These are phyloP conservation scores for Linanthus parryae DNA, from an alignment of 148 eudicot species.

Conservation along the genomic window DNA sequence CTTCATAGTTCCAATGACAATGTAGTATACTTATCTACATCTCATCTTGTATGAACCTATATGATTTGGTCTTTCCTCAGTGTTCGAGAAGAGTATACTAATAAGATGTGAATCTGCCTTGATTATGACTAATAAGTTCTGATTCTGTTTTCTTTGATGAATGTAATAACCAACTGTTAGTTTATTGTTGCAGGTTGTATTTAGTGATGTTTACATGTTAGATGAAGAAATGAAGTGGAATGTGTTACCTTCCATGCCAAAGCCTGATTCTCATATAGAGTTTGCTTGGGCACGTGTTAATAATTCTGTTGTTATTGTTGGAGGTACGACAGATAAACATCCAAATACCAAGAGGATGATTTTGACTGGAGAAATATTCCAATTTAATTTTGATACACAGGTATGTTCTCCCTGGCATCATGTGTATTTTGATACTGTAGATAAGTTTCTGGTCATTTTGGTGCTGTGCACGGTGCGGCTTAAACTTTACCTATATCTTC, in stretches of 20 bases:
- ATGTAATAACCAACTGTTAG: not conserved
- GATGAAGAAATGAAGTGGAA: slow-evolving; percentile 98
- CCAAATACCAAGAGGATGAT: slow-evolving; percentile 88
- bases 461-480: no score
- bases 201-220: slow-evolving; percentile 82
- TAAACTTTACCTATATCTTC: no score
- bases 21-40: no score
- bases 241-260: slow-evolving; percentile 85
- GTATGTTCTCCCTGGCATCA: slow-evolving; percentile 26
- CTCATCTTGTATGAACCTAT: no score
- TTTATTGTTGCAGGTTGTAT: slow-evolving; percentile 57
- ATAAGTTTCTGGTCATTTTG: no score
- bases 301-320: slow-evolving; percentile 66
- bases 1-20: no score
- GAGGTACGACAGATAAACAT: slow-evolving; percentile 98
- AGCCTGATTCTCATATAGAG: slow-evolving; percentile 97
- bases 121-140: no score
- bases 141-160: no score
- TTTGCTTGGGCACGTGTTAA: slow-evolving; percentile 88
- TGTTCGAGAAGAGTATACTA: no score
- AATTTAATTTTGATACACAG: slow-evolving; percentile 65
- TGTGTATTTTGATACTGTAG: no score
- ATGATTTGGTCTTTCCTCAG: no score
- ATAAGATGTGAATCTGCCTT: no score
- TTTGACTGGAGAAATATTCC: slow-evolving; percentile 67